Base-by-base conservation (phyloP, 2,329 filamentous ascomycete genomes). In the Dothidotthia symphoricarpi region DNA sequence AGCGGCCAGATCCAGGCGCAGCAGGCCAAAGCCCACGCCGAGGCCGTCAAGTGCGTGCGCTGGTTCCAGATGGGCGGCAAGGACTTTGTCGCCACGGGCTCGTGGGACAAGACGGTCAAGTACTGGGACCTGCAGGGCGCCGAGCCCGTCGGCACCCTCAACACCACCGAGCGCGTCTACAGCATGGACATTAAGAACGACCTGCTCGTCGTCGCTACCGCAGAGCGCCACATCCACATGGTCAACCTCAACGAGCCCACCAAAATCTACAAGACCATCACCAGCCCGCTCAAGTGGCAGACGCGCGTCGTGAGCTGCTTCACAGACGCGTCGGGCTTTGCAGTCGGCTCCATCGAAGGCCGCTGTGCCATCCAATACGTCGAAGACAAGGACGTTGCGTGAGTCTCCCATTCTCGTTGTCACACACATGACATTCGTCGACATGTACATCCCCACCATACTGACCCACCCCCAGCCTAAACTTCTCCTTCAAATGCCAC, bases 401-500 rank as follows among this genome's bases (percentile, higher is more conserved):
- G 62, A 41, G 53, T 39, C n/a, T 2, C 8, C 31, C 14, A 14
- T 36, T 13, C 14, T 11, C 16, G 6, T n/a, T 15, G 17, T 8
- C 16, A 19, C 29, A 27, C 19, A 24, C 31, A 43, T 57, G 53
- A 59, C 43, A 5, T 7, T 3, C n/a, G n/a, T n/a, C n/a, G n/a
- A n/a, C n/a, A n/a, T n/a, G n/a, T n/a, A n/a, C n/a, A n/a, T n/a
- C n/a, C n/a, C n/a, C n/a, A n/a, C n/a, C n/a, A n/a, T n/a, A n/a
- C n/a, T n/a, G n/a, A n/a, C n/a, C n/a, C 2, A 16, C n/a, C 10
- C 17, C 14, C 31, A 69, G 67, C 49, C 86, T 84, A 61, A 97
- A 98, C 74, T 98, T 98, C 75, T 95, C 88, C 28, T 98, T 98
- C 82, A 97, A 97, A 71, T 98, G 93, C 70, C 93, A 98, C 69